Evolutionary conservation across 805 yeast genomes (phyloP).

Genomic region (Lachancea waltii): DNA sequence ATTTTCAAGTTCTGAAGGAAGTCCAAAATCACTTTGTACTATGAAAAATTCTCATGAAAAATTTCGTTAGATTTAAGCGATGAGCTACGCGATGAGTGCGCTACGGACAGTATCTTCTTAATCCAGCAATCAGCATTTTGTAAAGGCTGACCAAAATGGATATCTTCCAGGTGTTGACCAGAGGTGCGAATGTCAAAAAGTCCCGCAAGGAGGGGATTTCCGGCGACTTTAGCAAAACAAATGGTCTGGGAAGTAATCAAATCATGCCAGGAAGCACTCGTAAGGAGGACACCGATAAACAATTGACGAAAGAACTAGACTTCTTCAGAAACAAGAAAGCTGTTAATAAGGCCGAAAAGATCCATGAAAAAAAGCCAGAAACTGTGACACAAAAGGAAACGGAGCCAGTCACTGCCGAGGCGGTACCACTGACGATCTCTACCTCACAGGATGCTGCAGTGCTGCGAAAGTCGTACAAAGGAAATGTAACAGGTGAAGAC

Average conservation of each 20-base stretch:
- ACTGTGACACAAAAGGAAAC: slow-evolving; percentile 13
- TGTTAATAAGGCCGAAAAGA: slow-evolving; percentile 24
- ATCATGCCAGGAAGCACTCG: slow-evolving; percentile 19
- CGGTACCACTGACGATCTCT: slow-evolving; percentile 40
- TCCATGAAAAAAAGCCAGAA: slow-evolving; percentile 25
- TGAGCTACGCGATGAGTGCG: slow-evolving; percentile 5
- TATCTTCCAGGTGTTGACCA: slow-evolving; percentile 71
- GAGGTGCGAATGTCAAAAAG: slow-evolving; percentile 68
- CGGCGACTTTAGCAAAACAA: slow-evolving; percentile 21
- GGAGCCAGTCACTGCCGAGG: slow-evolving; percentile 27
- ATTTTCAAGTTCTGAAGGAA: background rate
- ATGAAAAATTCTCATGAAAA: background rate
- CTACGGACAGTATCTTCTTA: background rate
- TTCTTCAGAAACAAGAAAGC: slow-evolving; percentile 62
- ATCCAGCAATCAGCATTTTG: background rate
- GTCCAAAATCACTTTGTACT: background rate
- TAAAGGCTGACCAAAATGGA: slow-evolving; percentile 51
- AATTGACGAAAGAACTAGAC: slow-evolving; percentile 69
- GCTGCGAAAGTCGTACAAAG: slow-evolving; percentile 53
- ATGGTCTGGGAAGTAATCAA: background rate
- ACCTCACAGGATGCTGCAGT: slow-evolving; percentile 52
- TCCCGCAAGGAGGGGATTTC: slow-evolving; percentile 17
- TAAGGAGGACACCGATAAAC: slow-evolving; percentile 36
- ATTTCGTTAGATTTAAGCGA: slow-evolving; percentile 4
- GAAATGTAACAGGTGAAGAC: slow-evolving; percentile 78